Percentiles rank a stretch among this genome's conserved stretches.
Conservation (phyloP, 2,329 filamentous ascomycete genomes). For the Pseudogymnoascus sp. region DNA sequence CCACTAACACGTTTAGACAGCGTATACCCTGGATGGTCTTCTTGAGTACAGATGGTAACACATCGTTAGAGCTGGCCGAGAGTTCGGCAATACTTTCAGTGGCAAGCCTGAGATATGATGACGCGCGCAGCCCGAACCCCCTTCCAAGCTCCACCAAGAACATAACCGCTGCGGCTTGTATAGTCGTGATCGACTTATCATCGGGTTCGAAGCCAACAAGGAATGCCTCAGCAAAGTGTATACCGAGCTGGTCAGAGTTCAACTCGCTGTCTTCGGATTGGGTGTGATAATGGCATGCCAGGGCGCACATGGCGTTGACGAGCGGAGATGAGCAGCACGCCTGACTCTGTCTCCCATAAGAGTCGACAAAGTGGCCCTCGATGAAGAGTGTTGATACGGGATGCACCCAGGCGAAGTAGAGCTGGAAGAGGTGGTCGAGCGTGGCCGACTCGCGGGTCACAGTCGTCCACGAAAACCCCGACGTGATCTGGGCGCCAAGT, state of each 20-base stretch:
- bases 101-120: conserved; percentile 24
- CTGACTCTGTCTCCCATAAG: conserved; percentile 18
- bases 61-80: conserved; percentile 13
- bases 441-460: conserved; percentile 21
- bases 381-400: conserved; percentile 28
- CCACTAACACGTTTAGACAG: conserved; percentile 27
- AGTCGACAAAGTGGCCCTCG: conserved; percentile 24
- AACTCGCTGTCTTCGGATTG: conserved; percentile 16
- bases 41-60: conserved; percentile 22
- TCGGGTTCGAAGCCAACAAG: conserved; percentile 17
- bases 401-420: conserved; percentile 30
- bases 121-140: conserved; percentile 21
- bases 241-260: conserved; percentile 21
- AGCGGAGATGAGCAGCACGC: conserved; percentile 24
- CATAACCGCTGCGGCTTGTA: conserved; percentile 27
- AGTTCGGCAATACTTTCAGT: conserved; percentile 14
- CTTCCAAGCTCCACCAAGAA: conserved; percentile 25
- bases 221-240: conserved; percentile 23
- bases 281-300: conserved; percentile 26
- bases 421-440: conserved; percentile 25
- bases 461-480: conserved; percentile 21
- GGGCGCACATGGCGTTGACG: conserved; percentile 28
- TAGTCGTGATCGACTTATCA: conserved; percentile 21
- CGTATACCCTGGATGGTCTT: conserved; percentile 26
- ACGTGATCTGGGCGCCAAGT: conserved; percentile 10